Evolutionary conservation across 202 grass and related monocot genomes (phyloP).

Genomic region (Panicum hallii): DNA sequence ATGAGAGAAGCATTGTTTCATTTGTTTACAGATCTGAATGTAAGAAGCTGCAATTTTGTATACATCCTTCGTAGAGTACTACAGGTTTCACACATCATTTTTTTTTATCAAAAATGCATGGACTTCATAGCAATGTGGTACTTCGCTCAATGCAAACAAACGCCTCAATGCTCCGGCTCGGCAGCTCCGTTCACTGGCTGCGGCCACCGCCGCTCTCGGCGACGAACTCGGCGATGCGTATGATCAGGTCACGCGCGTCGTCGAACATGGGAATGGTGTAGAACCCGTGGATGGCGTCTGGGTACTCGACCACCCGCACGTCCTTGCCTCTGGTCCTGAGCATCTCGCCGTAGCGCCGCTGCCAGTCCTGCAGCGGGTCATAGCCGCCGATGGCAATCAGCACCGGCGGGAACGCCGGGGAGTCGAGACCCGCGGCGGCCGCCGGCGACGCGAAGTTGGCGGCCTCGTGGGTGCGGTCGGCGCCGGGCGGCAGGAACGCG

Average conservation of each 20-base stretch:
- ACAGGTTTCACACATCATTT: too few relatives aligned
- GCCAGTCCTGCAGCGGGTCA: conserved; percentile 80
- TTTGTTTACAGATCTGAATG: too few relatives aligned
- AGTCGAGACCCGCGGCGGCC: conserved; percentile 16
- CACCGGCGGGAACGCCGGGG: conserved; percentile 58
- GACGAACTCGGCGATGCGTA: conserved; percentile 64
- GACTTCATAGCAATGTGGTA: too few relatives aligned
- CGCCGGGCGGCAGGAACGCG: conserved; percentile 70
- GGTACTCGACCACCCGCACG: conserved; percentile 65
- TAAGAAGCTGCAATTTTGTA: too few relatives aligned
- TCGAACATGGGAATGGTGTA: conserved; percentile 66
- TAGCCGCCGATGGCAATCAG: conserved; percentile 63
- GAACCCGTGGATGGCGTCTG: conserved; percentile 75
- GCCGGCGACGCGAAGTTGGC: conserved; percentile 36
- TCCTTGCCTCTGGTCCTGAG: conserved; percentile 54
- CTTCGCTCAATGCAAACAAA: too few relatives aligned
- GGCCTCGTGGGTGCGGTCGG: conserved; percentile 62
- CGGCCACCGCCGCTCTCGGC: conserved; percentile 11
- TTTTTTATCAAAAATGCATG: too few relatives aligned
- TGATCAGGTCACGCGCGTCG: conserved; percentile 50
- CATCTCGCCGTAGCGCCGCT: conserved; percentile 60
- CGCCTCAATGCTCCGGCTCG: too few relatives aligned
- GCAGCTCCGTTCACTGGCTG: background rate
- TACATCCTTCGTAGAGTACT: too few relatives aligned
- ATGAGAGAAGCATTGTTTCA: too few relatives aligned